These are phyloP conservation scores for Populus davidiana DNA, from an alignment of 345 rosid genomes.

Conservation along the genomic window DNA sequence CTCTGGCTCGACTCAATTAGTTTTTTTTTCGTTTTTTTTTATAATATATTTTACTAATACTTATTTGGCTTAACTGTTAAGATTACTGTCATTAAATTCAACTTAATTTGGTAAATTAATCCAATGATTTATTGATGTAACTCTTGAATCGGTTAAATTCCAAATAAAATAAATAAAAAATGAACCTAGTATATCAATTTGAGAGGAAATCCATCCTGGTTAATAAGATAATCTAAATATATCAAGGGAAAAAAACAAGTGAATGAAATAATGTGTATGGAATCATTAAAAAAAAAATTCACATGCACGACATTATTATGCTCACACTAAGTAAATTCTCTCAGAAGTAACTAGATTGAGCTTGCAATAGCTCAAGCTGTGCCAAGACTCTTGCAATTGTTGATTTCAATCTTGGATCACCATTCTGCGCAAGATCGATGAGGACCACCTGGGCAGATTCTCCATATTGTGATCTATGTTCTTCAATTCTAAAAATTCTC, in stretches of 20 bases:
- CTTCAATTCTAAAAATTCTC: conserved; percentile 45
- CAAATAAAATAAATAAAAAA: too few species aligned
- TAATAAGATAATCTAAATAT: too few species aligned
- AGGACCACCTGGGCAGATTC: conserved; percentile 53
- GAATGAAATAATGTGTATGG: not conserved
- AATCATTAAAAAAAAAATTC: not conserved
- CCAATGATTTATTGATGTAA: too few species aligned
- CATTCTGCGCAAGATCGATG: conserved; percentile 56
- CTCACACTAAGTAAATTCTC: not conserved
- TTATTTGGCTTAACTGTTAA: too few species aligned
- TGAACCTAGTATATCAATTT: too few species aligned
- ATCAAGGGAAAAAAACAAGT: not conserved
- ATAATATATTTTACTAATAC: too few species aligned
- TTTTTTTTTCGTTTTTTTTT: too few species aligned
- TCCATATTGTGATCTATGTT: conserved; percentile 38
- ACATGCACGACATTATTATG: not conserved
- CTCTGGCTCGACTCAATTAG: too few species aligned
- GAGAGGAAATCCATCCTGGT: too few species aligned
- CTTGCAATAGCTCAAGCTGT: conserved; percentile 52
- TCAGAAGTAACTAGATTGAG: conserved; percentile 60
- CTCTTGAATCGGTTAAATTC: too few species aligned
- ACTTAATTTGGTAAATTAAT: too few species aligned
- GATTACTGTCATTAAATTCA: too few species aligned
- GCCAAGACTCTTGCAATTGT: conserved; percentile 47
- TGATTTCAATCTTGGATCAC: conserved; percentile 45